These are phyloP conservation scores for Lasiosphaeria miniovina DNA, from an alignment of 495 filamentous ascomycete genomes.

Conservation along the genomic window DNA sequence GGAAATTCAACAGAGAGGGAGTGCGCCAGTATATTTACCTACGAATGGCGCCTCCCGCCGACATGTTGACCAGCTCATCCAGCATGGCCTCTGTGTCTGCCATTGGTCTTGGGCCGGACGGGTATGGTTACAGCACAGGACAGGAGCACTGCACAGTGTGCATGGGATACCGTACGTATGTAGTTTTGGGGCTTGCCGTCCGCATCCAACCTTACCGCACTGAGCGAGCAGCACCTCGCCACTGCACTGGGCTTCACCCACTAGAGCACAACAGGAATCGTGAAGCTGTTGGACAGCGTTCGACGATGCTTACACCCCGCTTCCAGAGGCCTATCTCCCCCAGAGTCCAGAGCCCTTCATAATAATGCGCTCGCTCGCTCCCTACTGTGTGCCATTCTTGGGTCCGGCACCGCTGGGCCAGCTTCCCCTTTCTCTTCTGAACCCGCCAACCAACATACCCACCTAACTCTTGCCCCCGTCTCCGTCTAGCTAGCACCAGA, in stretches of 20 bases:
- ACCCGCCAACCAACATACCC: background rate
- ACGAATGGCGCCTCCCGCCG: too few relatives aligned
- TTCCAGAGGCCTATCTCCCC: background rate
- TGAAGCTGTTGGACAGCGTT: background rate
- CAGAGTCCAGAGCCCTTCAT: background rate
- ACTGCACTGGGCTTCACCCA: background rate
- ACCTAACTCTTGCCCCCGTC: background rate
- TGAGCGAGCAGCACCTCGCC: background rate
- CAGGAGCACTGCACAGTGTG: too few relatives aligned
- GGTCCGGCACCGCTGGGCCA: background rate
- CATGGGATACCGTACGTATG: too few relatives aligned
- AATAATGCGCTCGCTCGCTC: background rate
- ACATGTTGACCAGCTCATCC: too few relatives aligned
- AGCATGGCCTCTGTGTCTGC: too few relatives aligned
- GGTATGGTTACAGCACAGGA: too few relatives aligned
- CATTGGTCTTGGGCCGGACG: too few relatives aligned
- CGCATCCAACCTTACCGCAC: background rate
- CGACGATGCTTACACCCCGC: background rate
- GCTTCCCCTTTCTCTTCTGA: background rate
- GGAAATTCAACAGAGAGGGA: too few relatives aligned
- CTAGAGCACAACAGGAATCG: background rate
- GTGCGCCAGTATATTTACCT: too few relatives aligned
- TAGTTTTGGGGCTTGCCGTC: background rate
- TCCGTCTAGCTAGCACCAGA: background rate
- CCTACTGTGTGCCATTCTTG: background rate